Conservation (phyloP, 495 filamentous ascomycete genomes). For the Xylaria palmicola region DNA sequence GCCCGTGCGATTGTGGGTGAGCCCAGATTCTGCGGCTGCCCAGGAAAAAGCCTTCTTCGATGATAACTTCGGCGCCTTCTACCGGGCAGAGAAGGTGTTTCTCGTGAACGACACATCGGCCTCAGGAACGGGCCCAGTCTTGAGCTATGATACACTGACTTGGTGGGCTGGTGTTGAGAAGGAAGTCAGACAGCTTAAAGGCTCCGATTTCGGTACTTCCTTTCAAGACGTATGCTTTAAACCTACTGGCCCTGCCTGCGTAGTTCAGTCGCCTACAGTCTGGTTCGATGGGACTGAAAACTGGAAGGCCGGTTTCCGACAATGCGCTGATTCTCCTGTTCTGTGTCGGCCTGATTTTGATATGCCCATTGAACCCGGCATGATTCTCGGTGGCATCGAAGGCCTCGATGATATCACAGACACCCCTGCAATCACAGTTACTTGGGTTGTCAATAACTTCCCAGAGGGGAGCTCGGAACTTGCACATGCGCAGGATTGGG, state of each 20-base stretch:
- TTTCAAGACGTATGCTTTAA: conserved; percentile 91
- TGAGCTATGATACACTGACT: conserved; percentile 79
- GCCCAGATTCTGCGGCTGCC: conserved; percentile 84
- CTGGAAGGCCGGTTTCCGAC: conserved; percentile 67
- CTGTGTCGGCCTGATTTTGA: conserved; percentile 83
- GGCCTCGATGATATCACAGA: conserved; percentile 66
- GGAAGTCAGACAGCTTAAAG: conserved; percentile 66
- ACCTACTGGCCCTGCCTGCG: conserved; percentile 84
- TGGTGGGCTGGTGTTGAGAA: conserved; percentile 97
- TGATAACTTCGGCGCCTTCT: conserved; percentile 93
- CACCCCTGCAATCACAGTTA: conserved; percentile 76
- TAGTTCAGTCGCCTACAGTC: conserved; percentile 83
- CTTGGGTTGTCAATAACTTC: conserved; percentile 95
- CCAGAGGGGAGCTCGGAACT: conserved; percentile 68
- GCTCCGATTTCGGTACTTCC: conserved; percentile 57
- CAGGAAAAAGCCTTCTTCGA: conserved; percentile 95
- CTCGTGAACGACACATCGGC: conserved; percentile 79
- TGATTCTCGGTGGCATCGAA: conserved; percentile 81
- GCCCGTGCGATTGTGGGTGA: conserved; percentile 92
- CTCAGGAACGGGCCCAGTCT: conserved; percentile 65
- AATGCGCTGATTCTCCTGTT: conserved; percentile 75
- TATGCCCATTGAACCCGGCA: conserved; percentile 78
- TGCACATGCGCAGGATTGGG: conserved; percentile 81
- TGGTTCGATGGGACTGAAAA: conserved; percentile 70
- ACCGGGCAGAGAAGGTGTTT: conserved; percentile 89